Evolutionary conservation across 1,284 basidiomycete species (phyloP).

Genomic region (Hemileia vastatrix): DNA sequence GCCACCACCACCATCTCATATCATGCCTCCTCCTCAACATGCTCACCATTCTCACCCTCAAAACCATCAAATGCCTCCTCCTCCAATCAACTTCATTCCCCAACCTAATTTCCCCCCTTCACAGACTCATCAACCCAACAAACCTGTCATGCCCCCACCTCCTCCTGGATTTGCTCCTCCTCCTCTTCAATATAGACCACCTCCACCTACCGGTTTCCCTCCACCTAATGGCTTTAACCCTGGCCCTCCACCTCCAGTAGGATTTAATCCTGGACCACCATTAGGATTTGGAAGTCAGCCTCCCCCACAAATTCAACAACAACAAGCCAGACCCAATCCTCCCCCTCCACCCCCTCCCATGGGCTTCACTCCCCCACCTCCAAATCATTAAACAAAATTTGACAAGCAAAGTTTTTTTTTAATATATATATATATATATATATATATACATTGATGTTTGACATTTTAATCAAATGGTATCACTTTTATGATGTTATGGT

Average conservation of each 20-base stretch:
- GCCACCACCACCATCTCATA: constrained; percentile 23
- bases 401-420: too few relatives aligned
- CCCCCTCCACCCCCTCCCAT: constrained; percentile 9
- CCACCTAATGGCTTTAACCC: too few relatives aligned
- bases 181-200: constrained; percentile 8
- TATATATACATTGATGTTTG: too few relatives aligned
- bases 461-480: too few relatives aligned
- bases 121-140: constrained; percentile 27
- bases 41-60: constrained; percentile 12
- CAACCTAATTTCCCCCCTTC: constrained; percentile 27
- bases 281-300: too few relatives aligned
- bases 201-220: constrained; percentile 25
- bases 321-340: too few relatives aligned
- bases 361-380: constrained; percentile 3
- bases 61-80: constrained; percentile 33
- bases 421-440: too few relatives aligned
- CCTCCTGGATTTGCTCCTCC: constrained; percentile 25
- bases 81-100: constrained; percentile 26
- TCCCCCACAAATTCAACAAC: too few relatives aligned
- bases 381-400: too few relatives aligned
- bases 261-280: too few relatives aligned
- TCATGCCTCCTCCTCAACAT: constrained; percentile 23
- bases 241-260: not conserved
- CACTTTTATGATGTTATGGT: too few relatives aligned
- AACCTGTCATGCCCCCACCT: constrained; percentile 25